These are phyloP conservation scores for Penicillium frequentans DNA, from an alignment of 2,329 filamentous ascomycete genomes.

Conservation along the genomic window DNA sequence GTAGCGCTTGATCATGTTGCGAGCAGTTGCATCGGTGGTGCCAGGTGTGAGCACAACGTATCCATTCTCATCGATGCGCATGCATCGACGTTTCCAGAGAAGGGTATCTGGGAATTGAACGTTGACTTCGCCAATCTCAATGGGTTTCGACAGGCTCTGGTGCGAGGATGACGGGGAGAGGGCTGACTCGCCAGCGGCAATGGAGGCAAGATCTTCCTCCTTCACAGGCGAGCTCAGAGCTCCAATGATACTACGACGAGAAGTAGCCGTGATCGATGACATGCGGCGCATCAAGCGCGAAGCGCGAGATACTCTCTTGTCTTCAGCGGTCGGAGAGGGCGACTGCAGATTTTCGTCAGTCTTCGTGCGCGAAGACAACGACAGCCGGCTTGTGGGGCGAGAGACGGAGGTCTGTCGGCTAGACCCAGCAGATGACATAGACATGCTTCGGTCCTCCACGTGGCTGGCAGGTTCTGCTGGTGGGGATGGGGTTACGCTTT, in stretches of 20 bases:
- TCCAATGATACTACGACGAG: constrained; percentile 50
- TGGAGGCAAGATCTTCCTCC: constrained; percentile 28
- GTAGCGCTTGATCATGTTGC: constrained; percentile 72
- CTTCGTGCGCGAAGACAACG: constrained; percentile 39
- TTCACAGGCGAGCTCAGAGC: constrained; percentile 38
- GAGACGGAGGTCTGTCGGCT: constrained; percentile 29
- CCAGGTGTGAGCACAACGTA: constrained; percentile 77
- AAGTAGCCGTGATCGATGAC: constrained; percentile 57
- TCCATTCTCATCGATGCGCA: constrained; percentile 80
- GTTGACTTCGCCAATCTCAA: constrained; percentile 85
- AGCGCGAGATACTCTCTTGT: constrained; percentile 57
- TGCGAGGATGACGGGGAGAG: constrained; percentile 46
- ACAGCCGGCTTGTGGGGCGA: constrained; percentile 43
- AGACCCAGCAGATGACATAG: constrained; percentile 42
- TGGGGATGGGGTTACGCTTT: constrained; percentile 2
- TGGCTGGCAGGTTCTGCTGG: constrained; percentile 22
- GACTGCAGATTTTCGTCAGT: constrained; percentile 32
- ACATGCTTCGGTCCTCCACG: constrained; percentile 37
- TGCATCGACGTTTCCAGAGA: constrained; percentile 90
- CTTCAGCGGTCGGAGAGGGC: constrained; percentile 41
- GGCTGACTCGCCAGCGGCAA: constrained; percentile 13
- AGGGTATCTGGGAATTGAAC: constrained; percentile 96
- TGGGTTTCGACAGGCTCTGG: constrained; percentile 49
- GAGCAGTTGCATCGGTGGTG: constrained; percentile 59
- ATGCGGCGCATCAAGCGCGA: constrained; percentile 67